Percentiles rank a stretch among this genome's conserved stretches.
Conservation (phyloP, 1,284 basidiomycete genomes). For the Rhodotorula sp. region DNA sequence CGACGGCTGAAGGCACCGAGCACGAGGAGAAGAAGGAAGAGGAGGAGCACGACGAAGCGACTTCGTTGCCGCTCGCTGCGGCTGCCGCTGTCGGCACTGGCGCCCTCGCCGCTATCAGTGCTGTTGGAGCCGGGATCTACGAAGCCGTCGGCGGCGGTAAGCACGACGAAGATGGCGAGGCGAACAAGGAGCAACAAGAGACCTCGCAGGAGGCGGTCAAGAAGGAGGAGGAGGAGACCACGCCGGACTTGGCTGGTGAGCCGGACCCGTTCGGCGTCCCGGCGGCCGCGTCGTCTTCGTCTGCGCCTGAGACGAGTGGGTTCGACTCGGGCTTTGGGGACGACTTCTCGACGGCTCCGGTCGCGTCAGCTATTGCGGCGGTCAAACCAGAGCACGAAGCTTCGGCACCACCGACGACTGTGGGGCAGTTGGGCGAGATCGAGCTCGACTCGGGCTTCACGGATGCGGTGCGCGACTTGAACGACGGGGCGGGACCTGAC, state of each 20-base stretch:
- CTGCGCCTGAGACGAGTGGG: conserved; percentile 7
- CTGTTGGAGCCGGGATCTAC: conserved; percentile 41
- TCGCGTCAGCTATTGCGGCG: conserved; percentile 3
- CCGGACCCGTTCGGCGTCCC: conserved; percentile 35
- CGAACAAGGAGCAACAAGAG: conserved; percentile 3
- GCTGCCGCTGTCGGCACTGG: conserved; percentile 47
- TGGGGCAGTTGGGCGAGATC: conserved; percentile 15
- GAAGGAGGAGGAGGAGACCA: not conserved
- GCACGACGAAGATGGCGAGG: not conserved
- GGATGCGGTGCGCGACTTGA: conserved; percentile 23
- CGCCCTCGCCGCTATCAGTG: conserved; percentile 46
- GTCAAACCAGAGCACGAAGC: conserved; percentile 6
- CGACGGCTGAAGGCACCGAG: not conserved
- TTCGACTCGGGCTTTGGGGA: conserved; percentile 1
- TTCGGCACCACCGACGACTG: not conserved
- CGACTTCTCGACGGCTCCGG: conserved; percentile 10
- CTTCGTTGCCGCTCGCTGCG: conserved; percentile 36
- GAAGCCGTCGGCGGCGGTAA: conserved; percentile 13
- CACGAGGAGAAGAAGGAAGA: not conserved
- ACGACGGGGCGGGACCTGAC: conserved; percentile 3
- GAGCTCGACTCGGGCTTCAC: conserved; percentile 22
- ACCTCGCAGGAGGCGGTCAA: not conserved
- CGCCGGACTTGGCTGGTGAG: conserved; percentile 23
- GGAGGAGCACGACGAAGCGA: not conserved
- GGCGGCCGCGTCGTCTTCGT: conserved; percentile 46